Evolutionary conservation across 179 eudicot species (phyloP), one percentile per base, ranked within the genome.

Genomic region (Silene coronaria): DNA sequence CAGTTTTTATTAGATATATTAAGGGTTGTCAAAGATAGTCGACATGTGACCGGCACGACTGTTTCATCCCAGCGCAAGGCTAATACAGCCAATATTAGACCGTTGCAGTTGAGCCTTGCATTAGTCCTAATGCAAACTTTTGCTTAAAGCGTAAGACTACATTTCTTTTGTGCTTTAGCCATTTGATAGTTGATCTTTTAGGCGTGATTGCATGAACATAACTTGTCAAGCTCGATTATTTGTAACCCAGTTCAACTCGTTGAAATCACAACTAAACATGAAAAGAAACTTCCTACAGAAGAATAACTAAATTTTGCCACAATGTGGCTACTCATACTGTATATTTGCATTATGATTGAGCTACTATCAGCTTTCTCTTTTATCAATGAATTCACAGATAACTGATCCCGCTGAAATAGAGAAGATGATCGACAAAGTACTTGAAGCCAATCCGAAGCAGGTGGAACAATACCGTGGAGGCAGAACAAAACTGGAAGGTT

Each of bases 401-500:
- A 86, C 82, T 30, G 95, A 94, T 81, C 85, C 89, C 6, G 76
- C 66, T 73, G 93, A 90, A 86, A 90, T 94, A 59, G 92, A 90
- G 85, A 88, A 88, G 84, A 90, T 92, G 85, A 86, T 92, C 34
- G 91, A 90, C 76, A 82, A 82, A 79, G 95, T 92, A 74, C 77
- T 92, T 21, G 85, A 86, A 27, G 90, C 86, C 46, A 87, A 92
- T 74, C 93, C 91, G 5, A 92, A 92, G 85, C 97, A 92, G 84
- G 87, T 94, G 71, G 97, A 87, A 82, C 91, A 94, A 80, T 94
- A 87, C 67, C 91, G 91, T 64, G 91, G 89, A 7, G 97, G 98
- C 51, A 92, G 86, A 85, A 94, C 98, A 51, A 94, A 89, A 85
- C 82, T 92, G 75, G 88, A 94, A 82, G 98, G 95, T 59, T 94